Conservation (phyloP, 192 early-diverging fungal species). For the Radiomyces spectabilis region DNA sequence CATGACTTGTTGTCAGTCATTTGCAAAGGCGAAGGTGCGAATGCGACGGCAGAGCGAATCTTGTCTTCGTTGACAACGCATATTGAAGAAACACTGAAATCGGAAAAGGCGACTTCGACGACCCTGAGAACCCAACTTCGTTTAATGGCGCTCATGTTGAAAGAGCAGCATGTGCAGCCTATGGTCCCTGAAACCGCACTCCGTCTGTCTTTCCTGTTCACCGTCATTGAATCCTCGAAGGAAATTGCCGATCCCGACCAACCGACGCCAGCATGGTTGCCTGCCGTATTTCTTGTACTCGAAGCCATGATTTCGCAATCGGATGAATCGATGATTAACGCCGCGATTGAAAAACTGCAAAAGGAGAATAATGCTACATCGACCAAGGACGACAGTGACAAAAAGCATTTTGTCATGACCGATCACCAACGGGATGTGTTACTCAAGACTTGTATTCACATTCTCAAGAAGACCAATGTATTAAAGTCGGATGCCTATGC, state of each 20-base stretch:
- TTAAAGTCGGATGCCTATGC: conserved; percentile 53
- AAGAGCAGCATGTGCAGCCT: conserved; percentile 46
- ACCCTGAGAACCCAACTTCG: conserved; percentile 26
- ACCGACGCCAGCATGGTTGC: conserved; percentile 40
- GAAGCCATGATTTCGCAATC: conserved; percentile 54
- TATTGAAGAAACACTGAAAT: too few species aligned
- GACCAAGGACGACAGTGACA: conserved; percentile 33
- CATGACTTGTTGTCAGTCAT: conserved; percentile 56
- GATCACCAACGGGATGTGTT: conserved; percentile 24
- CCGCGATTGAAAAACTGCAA: conserved; percentile 5
- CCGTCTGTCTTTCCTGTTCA: conserved; percentile 12
- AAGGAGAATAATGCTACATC: conserved; percentile 20
- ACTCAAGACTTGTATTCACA: conserved; percentile 26
- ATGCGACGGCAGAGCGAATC: neutral
- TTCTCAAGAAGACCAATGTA: conserved; percentile 30
- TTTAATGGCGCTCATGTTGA: conserved; percentile 53
- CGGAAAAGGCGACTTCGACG: neutral
- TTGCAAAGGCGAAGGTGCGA: conserved; percentile 37
- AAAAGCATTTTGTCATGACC: conserved; percentile 1
- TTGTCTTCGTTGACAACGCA: conserved; percentile 20
- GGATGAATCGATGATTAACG: conserved; percentile 47
- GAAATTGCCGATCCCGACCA: conserved; percentile 7
- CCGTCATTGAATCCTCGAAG: too few species aligned
- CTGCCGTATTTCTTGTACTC: conserved; percentile 53
- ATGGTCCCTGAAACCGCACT: conserved; percentile 22